A percentile compares a stretch with the other conserved stretches of the same genome.
phyloP scores from a whole-genome alignment of 2,329 filamentous ascomycete species.

The Fusarium multiceps region DNA sequence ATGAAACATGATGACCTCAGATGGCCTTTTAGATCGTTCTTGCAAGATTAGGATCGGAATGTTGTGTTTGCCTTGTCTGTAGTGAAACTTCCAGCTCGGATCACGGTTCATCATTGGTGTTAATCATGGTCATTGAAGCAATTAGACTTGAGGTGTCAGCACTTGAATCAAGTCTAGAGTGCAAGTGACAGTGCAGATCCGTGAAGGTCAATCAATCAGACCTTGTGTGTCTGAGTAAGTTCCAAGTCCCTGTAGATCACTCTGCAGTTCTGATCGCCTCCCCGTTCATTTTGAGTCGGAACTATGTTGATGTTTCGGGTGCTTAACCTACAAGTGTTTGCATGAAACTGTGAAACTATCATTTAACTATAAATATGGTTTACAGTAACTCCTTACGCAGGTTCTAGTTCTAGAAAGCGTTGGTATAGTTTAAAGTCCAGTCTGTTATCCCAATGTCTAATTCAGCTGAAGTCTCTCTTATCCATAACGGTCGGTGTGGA shows the following conservation, averaged over 20 bases:
- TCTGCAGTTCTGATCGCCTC: too few relatives aligned
- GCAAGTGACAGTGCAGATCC: accelerated
- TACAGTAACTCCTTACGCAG: neutral
- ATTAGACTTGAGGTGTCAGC: neutral
- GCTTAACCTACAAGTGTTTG: neutral
- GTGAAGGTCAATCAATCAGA: neutral
- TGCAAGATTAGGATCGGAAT: neutral
- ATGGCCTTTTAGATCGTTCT: neutral
- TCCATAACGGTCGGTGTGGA: accelerated
- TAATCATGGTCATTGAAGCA: neutral
- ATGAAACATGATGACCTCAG: neutral
- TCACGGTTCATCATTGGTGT: neutral
- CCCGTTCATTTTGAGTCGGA: neutral
- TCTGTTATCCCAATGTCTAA: neutral
- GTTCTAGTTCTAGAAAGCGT: neutral
- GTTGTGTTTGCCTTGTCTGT: neutral
- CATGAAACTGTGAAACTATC: neutral
- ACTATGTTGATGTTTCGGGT: neutral
- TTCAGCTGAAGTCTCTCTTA: neutral
- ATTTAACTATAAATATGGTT: neutral
- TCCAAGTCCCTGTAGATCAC: neutral
- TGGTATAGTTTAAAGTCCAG: neutral
- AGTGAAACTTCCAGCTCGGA: neutral
- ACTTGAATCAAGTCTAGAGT: neutral
- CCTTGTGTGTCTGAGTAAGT: neutral